Evolutionary conservation across 2,329 filamentous ascomycete species (phyloP).

Genomic region (Phaeosphaeriaceae sp.): DNA sequence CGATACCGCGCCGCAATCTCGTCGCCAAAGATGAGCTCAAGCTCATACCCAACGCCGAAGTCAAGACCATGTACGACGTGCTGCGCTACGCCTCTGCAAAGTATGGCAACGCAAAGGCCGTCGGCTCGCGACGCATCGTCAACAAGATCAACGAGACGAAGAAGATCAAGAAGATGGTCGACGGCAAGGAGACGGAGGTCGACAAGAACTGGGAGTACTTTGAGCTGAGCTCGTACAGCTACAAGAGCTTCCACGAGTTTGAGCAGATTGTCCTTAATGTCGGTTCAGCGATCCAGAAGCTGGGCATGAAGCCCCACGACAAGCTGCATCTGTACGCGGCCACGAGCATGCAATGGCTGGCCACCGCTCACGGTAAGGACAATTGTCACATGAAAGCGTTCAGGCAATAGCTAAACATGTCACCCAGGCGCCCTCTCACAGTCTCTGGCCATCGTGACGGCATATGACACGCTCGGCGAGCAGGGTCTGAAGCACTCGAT

Average conservation of each 20-base stretch:
- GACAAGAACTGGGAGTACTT: conserved; percentile 94
- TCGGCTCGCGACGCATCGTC: conserved; percentile 75
- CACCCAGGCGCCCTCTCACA: conserved; percentile 72
- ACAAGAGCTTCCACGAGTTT: conserved; percentile 81
- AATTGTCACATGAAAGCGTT: conserved; percentile 3
- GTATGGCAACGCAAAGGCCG: conserved; percentile 60
- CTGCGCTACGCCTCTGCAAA: conserved; percentile 71
- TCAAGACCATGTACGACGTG: conserved; percentile 81
- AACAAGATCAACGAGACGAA: conserved; percentile 83
- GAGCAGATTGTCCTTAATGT: conserved; percentile 72
- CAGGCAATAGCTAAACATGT: conserved; percentile 14
- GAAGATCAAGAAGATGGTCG: conserved; percentile 86
- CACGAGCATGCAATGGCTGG: conserved; percentile 84
- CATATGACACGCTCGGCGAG: conserved; percentile 90
- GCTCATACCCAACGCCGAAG: conserved; percentile 69
- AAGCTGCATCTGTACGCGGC: conserved; percentile 82
- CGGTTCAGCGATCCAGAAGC: conserved; percentile 74
- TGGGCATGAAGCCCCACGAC: conserved; percentile 73
- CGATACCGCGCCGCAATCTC: conserved; percentile 78
- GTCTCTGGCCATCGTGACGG: conserved; percentile 89
- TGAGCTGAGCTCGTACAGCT: conserved; percentile 80
- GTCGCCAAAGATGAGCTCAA: conserved; percentile 74
- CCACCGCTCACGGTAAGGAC: conserved; percentile 72
- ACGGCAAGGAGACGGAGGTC: conserved; percentile 78
- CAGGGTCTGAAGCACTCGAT: conserved; percentile 86